phyloP scores from a whole-genome alignment of 1,284 basidiomycete species.

The Irpex sp. region DNA sequence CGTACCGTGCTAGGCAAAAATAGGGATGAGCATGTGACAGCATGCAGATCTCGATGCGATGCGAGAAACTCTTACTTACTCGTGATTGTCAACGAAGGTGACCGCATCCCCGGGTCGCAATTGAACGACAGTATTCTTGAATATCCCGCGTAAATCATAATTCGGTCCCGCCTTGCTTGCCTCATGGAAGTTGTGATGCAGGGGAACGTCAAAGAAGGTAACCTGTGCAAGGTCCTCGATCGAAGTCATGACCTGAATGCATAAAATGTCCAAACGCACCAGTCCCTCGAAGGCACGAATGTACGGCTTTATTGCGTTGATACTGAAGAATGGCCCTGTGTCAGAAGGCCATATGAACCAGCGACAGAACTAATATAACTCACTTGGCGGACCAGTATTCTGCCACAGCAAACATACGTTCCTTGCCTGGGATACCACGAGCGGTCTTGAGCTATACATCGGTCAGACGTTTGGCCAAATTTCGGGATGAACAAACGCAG shows the following conservation, averaged over 20 bases:
- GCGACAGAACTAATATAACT: constrained; percentile 19
- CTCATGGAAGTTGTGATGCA: constrained; percentile 67
- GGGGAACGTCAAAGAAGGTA: constrained; percentile 77
- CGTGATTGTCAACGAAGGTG: constrained; percentile 83
- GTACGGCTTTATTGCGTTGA: constrained; percentile 50
- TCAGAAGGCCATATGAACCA: neutral
- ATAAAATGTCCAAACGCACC: constrained; percentile 31
- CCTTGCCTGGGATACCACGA: constrained; percentile 39
- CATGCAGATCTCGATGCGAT: constrained; percentile 1
- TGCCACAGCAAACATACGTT: constrained; percentile 65
- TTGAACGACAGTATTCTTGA: constrained; percentile 55
- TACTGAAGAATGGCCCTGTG: constrained; percentile 30
- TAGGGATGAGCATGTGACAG: neutral
- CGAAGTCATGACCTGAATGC: neutral
- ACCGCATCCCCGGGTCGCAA: constrained; percentile 66
- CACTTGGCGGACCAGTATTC: constrained; percentile 74
- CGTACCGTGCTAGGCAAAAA: constrained; percentile 47
- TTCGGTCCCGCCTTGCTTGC: constrained; percentile 56
- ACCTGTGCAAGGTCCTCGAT: constrained; percentile 36
- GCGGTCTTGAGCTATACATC: constrained; percentile 45
- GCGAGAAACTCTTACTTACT: constrained; percentile 41
- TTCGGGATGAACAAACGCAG: constrained; percentile 20
- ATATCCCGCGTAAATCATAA: constrained; percentile 65
- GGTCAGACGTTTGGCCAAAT: neutral
- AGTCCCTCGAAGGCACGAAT: constrained; percentile 59